phyloP scores from a whole-genome alignment of 2,329 filamentous ascomycete genomes.

The Cytospora leucostoma region DNA sequence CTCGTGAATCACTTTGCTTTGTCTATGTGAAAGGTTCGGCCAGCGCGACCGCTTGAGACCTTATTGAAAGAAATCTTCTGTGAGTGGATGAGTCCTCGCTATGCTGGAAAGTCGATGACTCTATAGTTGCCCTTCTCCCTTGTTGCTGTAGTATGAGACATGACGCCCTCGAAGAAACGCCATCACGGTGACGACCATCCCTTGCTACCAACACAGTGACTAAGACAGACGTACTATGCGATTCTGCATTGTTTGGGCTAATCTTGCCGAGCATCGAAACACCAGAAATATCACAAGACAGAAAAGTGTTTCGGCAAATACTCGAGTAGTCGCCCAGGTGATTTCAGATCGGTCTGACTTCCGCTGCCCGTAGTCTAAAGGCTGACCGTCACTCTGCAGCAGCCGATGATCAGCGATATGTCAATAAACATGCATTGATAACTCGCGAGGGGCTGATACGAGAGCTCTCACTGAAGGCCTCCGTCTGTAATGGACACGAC shows the following conservation, averaged over 20 bases:
- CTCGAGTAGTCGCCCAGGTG: neutral
- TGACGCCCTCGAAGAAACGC: conserved; percentile 4
- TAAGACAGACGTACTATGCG: neutral
- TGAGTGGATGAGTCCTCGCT: conserved; percentile 1
- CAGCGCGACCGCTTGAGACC: conserved; percentile 1
- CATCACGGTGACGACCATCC: neutral
- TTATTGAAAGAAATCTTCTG: neutral
- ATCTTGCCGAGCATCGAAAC: neutral
- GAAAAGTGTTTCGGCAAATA: neutral
- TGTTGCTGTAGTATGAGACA: conserved; percentile 19
- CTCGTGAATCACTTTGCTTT: conserved; percentile 19
- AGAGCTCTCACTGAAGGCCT: neutral
- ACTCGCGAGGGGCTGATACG: neutral
- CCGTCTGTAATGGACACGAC: neutral
- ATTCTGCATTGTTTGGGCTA: neutral
- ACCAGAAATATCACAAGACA: neutral
- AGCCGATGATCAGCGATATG: neutral
- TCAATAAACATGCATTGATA: neutral
- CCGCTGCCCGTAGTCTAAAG: neutral
- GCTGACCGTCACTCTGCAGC: conserved; percentile 22
- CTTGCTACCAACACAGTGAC: conserved; percentile 8
- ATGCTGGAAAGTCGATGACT: neutral
- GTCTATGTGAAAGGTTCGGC: conserved; percentile 6
- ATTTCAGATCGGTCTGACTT: neutral
- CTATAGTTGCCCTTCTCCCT: conserved; percentile 7